Base-by-base conservation (phyloP, 768 basidiomycete species). In the Chalciporus chontae region DNA sequence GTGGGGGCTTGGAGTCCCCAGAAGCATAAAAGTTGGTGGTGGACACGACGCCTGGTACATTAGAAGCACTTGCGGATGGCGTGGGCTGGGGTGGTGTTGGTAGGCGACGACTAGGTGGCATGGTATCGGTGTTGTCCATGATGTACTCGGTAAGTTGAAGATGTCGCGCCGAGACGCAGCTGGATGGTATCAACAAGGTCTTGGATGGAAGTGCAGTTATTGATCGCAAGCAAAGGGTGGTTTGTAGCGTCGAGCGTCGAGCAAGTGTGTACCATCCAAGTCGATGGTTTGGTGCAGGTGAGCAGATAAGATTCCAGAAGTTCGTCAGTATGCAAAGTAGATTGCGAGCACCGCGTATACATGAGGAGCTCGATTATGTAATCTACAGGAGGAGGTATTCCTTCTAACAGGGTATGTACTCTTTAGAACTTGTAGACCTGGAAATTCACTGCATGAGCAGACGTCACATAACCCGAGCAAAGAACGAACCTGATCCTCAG, bases 401-500 rank as follows among this genome's bases (percentile, higher is more conserved):
- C 8, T 49, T 32, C 37, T 8, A 31, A 10, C 18, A 41, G 19
- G 34, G 45, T 40, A 34, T 45, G 44, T 49, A 26, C 47, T 26
- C 8, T 37, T 60, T 52, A 75, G 54, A 76, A 76, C 48, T 75
- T 75, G 62, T 59, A 75, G 17, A 75, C 72, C 73, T 74, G 18
- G 27, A 43, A 9, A 27, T 31, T 8, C 48, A 58, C 26, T 4
- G 10, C 40, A 19, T 56, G 15, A 56, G 52, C 31, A 39, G 27
- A 18, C 15, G 15, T 40, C 21, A 4, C 4, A 46, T 1, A 29
- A 23, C 18, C 17, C 8, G 5, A 6, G 21, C 10, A 47, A 26
- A 18, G 40, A 13, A 7, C 64, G n/a, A 49, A 94, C 94, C 77
- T 98, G 93, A 15, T 90, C 86, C 54, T 81, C 77, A 8, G 75